Evolutionary conservation across 108 stramenopile genomes (phyloP), one percentile per base, ranked within the genome.

Genomic region (Nitzschia sp.): DNA sequence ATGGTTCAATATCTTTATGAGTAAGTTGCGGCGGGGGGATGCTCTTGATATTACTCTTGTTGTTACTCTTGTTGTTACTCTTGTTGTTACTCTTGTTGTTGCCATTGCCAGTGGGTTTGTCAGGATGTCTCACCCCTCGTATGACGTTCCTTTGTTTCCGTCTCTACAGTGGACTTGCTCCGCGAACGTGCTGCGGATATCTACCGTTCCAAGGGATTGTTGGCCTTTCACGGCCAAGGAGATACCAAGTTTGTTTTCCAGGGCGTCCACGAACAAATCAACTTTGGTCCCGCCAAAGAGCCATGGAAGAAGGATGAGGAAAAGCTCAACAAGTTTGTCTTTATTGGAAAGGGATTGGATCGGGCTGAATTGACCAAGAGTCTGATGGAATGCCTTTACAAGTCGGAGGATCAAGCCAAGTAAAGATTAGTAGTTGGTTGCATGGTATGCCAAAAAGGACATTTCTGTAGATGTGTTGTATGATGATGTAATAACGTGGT

Each of bases 1-100:
- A 60, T 91, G 88, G 85, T 97, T 97, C 90, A 97, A 97, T 67
- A 89, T 94, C 78, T 95, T 95, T 85, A 97, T 97, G 96, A 62
- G 46, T 48, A 17, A 2, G 46, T 48, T 48, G 3, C 43, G 9
- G 43, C 43, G 12, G 43, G 43, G 43, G 10, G 12, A 12, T 43
- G 43, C 12, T 12, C 29, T 3, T 34, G 29, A 17, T 48, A 48
- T 6, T 15, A 17, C 46, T 48, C 2, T 17, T 17, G 46, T 48
- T 48, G 46, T 15, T 17, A 6, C 17, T 48, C 1, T n/a, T 48
- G n/a, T 48, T 17, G 46, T 6, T 48, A 2, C 17, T 6, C 3
- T 48, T 17, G 46, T 2, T 43, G n/a, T 43, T 43, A 43, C 12
- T 43, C 43, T 9, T 43, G 10, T 12, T 10, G 12, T 10, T 12